Evolutionary conservation across 768 basidiomycete genomes (phyloP), one percentile per base, ranked within the genome.

Genomic region (Boletus rubroflammeus): DNA sequence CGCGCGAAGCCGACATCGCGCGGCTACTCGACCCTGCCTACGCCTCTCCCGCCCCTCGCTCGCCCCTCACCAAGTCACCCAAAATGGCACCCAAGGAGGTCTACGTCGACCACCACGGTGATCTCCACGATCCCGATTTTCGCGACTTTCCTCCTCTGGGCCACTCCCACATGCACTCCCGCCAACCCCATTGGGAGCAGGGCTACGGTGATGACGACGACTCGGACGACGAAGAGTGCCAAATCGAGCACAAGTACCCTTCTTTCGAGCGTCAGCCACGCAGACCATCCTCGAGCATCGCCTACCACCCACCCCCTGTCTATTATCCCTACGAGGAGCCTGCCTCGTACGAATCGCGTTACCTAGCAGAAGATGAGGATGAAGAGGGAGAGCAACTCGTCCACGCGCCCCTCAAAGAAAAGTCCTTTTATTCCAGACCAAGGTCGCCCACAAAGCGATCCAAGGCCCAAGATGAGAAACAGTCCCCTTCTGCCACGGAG

Each of bases 51-150:
- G 69, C 54, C 45, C 55, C 62, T 50, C 66, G 50, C 63, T 61
- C 64, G 6, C 62, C 73, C 23, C 60, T 62, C 29, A 9, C 25
- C 3, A 61, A 47, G 54, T 51, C 69, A 0, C 49, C 61, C 0
- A 54, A 45, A 41, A 56, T 62, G 49, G 44, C 49, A 1, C 51
- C 58, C 15, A 64, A 39, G 34, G 60, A 67, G 40, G 82, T 77
- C 54, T 84, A 84, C 63, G 78, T 84, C 57, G 84, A 86, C 75
- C 73, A 72, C 65, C 73, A 78, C 55, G 84, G 84, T 46, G 79
- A 83, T 67, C 72, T 84, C 25, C 84, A 86, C 62, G 84, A 86
- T 67, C 84, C 84, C 23, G 84, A 86, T 63, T 86, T 78, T 69
- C 76, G 83, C 57, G 76, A 84, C 70, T 86, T 86, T 55, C 84